These are phyloP conservation scores for Bolboschoenus planiculmis DNA, from an alignment of 176 grass and related monocot genomes.

Conservation along the genomic window DNA sequence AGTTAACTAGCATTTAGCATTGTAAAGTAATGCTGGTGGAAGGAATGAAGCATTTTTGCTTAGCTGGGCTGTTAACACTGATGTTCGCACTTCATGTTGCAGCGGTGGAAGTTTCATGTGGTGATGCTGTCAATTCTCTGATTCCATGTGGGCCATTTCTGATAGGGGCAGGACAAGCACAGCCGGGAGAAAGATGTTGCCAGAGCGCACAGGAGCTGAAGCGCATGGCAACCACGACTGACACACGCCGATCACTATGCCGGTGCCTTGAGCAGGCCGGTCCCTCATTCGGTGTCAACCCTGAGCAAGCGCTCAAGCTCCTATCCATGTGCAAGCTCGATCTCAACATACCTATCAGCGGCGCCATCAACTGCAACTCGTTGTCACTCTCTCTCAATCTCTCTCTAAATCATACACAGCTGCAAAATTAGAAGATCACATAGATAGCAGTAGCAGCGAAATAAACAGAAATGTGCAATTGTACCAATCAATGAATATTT, in stretches of 20 bases:
- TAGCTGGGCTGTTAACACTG: neutral
- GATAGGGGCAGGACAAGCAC: slow-evolving; percentile 15
- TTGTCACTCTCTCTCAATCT: neutral
- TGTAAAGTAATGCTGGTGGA: neutral
- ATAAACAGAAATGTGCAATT: neutral
- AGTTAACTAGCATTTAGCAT: neutral
- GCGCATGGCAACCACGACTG: slow-evolving; percentile 28
- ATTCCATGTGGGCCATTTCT: slow-evolving; percentile 41
- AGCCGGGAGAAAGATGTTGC: slow-evolving; percentile 39
- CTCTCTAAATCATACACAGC: neutral
- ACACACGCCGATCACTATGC: slow-evolving; percentile 37
- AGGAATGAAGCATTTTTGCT: neutral
- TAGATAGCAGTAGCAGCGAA: neutral
- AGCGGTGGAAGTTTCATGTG: slow-evolving; percentile 14
- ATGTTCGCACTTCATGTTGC: neutral
- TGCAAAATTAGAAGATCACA: neutral
- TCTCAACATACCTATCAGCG: slow-evolving; percentile 34
- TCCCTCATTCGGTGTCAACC: slow-evolving; percentile 49
- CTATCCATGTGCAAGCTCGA: slow-evolving; percentile 36
- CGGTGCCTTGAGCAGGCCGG: slow-evolving; percentile 43
- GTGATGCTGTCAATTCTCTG: slow-evolving; percentile 35
- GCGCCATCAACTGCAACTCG: slow-evolving; percentile 34
- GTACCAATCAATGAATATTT: neutral
- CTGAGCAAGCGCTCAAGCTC: slow-evolving; percentile 32
- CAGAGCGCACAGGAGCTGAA: slow-evolving; percentile 29